Evolutionary conservation across 1,284 basidiomycete species (phyloP), one percentile per base, ranked within the genome.

Genomic region (Erythrobasidium hasegawianum): DNA sequence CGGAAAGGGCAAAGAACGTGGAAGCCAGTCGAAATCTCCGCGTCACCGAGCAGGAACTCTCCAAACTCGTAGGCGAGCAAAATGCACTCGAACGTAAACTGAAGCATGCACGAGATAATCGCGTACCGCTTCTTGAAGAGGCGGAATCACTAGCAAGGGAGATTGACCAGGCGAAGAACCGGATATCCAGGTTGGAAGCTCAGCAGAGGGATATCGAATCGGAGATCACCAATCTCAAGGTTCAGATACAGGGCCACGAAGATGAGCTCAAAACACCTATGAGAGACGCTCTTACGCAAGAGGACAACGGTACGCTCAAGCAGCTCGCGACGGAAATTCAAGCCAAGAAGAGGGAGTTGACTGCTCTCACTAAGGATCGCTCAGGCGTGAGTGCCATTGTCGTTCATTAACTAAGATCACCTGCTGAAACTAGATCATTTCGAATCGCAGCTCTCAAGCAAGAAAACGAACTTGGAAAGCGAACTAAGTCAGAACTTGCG

Each of bases 401-500:
- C 11, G 11, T 18, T 26, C n/a, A 33, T n/a, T n/a, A n/a, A n/a
- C n/a, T n/a, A n/a, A n/a, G n/a, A n/a, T n/a, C n/a, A n/a, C n/a
- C n/a, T n/a, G n/a, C n/a, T n/a, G n/a, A n/a, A n/a, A n/a, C n/a
- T n/a, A n/a, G n/a, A 14, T 10, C 39, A n/a, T 22, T 18, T 27
- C 26, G 52, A 20, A 8, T 45, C 39, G 8, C 40, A n/a, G 90
- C 78, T 94, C 62, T 86, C 88, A 41, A 84, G 86, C 22, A 83
- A 83, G 70, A 91, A 90, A 77, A 89, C 86, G 74, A 79, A 86
- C 13, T 79, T 97, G 22, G 90, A 97, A 76, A 94, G 97, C 59
- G 95, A 98, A 77, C 81, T 98, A 38, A 90, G 89, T 70, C 95
- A 98, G 75, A 87, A 87, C 71, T 81, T 97, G 16, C 82, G 86